A percentile compares a stretch with the other conserved stretches of the same genome.
Conservation (phyloP, 108 stramenopile genomes). For the Skeletonema grethae region DNA sequence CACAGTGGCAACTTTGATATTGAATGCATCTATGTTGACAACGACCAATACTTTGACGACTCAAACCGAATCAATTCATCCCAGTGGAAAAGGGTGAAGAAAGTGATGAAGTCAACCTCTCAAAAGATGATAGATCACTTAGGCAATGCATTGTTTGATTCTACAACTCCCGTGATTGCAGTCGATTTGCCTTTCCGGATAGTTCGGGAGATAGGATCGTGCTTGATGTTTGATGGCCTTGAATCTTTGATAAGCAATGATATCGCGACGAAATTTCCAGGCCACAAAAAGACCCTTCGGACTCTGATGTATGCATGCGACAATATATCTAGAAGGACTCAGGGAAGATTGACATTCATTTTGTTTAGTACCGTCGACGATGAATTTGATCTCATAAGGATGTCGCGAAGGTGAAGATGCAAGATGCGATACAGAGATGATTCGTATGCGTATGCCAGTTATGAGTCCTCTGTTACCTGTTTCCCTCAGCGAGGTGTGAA, state of each 20-base stretch:
- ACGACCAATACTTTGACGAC: conserved; percentile 68
- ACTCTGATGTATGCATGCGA: conserved; percentile 41
- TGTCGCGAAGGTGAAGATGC: background rate
- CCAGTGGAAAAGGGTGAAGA: conserved; percentile 30
- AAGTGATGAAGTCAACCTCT: conserved; percentile 31
- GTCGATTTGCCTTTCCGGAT: conserved; percentile 36
- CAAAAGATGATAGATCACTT: conserved; percentile 28
- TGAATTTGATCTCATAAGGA: conserved; percentile 26
- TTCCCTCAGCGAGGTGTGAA: too few relatives aligned
- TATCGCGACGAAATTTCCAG: conserved; percentile 29
- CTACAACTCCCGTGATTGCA: conserved; percentile 29
- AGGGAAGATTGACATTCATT: conserved; percentile 16
- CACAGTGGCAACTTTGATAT: conserved; percentile 36
- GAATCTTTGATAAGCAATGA: conserved; percentile 21
- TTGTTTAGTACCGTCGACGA: conserved; percentile 37
- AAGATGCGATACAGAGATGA: too few relatives aligned
- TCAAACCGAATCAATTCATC: conserved; percentile 30
- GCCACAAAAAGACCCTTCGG: conserved; percentile 36
- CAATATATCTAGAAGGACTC: conserved; percentile 16
- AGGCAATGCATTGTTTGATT: conserved; percentile 4
- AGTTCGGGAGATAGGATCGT: conserved; percentile 32
- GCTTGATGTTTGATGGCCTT: conserved; percentile 33
- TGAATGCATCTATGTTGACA: conserved; percentile 73
- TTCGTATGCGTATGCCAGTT: too few relatives aligned
- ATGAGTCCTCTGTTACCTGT: too few relatives aligned